phyloP scores from a whole-genome alignment of 2,329 filamentous ascomycete species.

The Aspergillus ibericus region DNA sequence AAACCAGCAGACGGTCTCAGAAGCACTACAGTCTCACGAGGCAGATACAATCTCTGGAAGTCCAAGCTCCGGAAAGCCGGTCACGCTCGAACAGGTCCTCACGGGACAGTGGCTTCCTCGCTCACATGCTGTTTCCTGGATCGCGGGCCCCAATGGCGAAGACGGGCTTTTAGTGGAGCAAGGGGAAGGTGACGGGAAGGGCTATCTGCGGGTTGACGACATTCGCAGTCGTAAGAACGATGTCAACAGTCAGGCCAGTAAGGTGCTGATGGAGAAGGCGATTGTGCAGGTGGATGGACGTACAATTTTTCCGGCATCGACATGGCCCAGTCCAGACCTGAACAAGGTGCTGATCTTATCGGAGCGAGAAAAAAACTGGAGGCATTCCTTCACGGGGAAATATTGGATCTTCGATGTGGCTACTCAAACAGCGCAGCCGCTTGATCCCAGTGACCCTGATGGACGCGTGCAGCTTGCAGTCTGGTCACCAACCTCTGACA shows the following conservation, averaged over 20 bases:
- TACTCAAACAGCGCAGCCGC: conserved; percentile 71
- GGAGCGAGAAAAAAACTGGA: conserved; percentile 73
- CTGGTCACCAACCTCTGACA: conserved; percentile 86
- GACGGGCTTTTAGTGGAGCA: conserved; percentile 84
- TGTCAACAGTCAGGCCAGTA: conserved; percentile 52
- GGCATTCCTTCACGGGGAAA: conserved; percentile 79
- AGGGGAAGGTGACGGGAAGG: conserved; percentile 58
- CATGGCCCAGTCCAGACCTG: conserved; percentile 78
- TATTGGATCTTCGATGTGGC: conserved; percentile 94
- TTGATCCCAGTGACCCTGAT: conserved; percentile 68
- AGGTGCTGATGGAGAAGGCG: conserved; percentile 71
- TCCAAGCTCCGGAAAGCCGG: conserved; percentile 41
- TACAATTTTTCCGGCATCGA: conserved; percentile 58
- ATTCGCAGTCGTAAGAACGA: conserved; percentile 61
- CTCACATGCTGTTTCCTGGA: conserved; percentile 48
- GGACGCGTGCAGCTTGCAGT: conserved; percentile 76
- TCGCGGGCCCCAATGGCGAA: conserved; percentile 48
- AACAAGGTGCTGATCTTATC: conserved; percentile 84
- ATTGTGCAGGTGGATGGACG: conserved; percentile 62
- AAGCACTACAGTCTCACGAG: conserved; percentile 27
- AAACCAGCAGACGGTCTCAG: conserved; percentile 30
- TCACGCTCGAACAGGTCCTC: conserved; percentile 46
- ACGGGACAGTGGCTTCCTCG: conserved; percentile 39
- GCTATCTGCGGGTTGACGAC: conserved; percentile 84
- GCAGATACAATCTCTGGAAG: conserved; percentile 31